phyloP scores from a whole-genome alignment of 371 early-diverging fungal genomes.

The Circinella minor region DNA sequence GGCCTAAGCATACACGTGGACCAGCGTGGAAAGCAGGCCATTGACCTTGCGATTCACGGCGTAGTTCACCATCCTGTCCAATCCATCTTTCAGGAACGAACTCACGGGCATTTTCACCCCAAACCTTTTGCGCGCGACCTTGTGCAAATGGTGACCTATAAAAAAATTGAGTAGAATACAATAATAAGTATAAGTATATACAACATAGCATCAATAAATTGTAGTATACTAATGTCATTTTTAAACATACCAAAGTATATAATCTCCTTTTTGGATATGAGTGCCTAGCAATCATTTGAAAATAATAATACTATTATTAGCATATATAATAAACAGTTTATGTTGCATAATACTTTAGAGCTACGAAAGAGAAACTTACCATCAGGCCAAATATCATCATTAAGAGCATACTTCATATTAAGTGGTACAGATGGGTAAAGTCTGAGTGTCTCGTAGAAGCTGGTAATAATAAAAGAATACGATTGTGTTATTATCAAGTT shows the following conservation, averaged over 20 bases:
- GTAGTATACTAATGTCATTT: too few species aligned
- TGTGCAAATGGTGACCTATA: slow-evolving; percentile 42
- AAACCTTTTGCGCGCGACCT: slow-evolving; percentile 55
- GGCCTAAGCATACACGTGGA: slow-evolving; percentile 33
- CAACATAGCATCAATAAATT: too few species aligned
- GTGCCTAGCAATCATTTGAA: slow-evolving; percentile 14
- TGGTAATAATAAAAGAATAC: background rate
- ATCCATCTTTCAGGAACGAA: slow-evolving; percentile 70
- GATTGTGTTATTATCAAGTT: too few species aligned
- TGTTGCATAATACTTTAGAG: too few species aligned
- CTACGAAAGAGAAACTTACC: slow-evolving; percentile 28
- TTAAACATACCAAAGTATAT: slow-evolving; percentile 41
- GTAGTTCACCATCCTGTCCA: slow-evolving; percentile 30
- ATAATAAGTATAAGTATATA: too few species aligned
- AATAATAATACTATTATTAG: too few species aligned
- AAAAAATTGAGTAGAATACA: too few species aligned
- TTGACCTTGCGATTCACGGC: slow-evolving; percentile 31
- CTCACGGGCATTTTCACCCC: slow-evolving; percentile 65
- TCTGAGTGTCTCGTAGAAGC: slow-evolving; percentile 67
- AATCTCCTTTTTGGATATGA: slow-evolving; percentile 58
- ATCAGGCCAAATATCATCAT: slow-evolving; percentile 74
- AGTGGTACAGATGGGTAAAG: slow-evolving; percentile 76
- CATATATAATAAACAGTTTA: too few species aligned
- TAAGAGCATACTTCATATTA: slow-evolving; percentile 66
- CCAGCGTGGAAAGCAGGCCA: slow-evolving; percentile 64